Conservation (phyloP, 164 flowering plant species). For the Magnolia officinalis region DNA sequence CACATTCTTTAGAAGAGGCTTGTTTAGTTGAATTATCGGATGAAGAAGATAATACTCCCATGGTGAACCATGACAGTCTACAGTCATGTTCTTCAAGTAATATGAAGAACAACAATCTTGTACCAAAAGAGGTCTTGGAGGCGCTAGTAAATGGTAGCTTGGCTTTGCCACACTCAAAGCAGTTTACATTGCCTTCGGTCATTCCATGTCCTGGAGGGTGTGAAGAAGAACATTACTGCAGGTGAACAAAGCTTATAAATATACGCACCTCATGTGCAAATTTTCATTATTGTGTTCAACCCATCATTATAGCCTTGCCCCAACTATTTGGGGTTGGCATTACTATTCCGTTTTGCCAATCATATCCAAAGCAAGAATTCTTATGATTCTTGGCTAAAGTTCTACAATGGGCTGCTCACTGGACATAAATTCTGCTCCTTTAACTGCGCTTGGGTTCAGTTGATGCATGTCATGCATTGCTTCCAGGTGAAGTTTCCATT, state of each 20-base stretch:
- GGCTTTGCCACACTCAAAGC: conserved; percentile 58
- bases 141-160: conserved; percentile 64
- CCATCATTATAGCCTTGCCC: background rate
- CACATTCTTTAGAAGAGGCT: conserved; percentile 14
- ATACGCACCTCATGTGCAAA: background rate
- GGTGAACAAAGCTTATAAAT: conserved; percentile 36
- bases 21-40: conserved; percentile 32
- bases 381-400: background rate
- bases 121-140: conserved; percentile 45
- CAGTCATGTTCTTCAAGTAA: conserved; percentile 41
- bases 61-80: conserved; percentile 10
- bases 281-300: background rate
- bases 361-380: background rate
- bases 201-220: conserved; percentile 78
- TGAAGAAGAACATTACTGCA: conserved; percentile 86
- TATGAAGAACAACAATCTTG: conserved; percentile 26
- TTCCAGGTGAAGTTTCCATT: too few relatives aligned
- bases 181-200: conserved; percentile 63
- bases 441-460: too few relatives aligned
- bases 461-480: too few relatives aligned
- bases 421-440: too few relatives aligned
- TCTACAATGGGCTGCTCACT: too few relatives aligned
- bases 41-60: conserved; percentile 22
- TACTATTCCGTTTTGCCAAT: background rate
- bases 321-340: background rate